Percentiles rank a stretch among this genome's conserved stretches.
These are phyloP conservation scores for Hemileia vastatrix DNA, from an alignment of 1,284 basidiomycete genomes.

Conservation along the genomic window DNA sequence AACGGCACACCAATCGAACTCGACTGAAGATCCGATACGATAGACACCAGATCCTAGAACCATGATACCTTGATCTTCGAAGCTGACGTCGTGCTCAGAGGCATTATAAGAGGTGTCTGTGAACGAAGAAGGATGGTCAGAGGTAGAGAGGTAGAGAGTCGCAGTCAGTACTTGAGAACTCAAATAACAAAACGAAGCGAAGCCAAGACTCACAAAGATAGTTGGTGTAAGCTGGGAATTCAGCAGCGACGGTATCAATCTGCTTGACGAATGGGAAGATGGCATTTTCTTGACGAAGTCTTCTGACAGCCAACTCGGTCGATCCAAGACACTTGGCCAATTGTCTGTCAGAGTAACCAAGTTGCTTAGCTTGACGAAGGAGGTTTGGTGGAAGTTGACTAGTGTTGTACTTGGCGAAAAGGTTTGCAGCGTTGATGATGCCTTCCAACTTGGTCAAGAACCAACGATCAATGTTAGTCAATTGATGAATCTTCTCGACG, in stretches of 20 bases:
- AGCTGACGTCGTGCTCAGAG: constrained; percentile 76
- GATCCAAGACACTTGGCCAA: constrained; percentile 69
- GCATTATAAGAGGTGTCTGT: constrained; percentile 97
- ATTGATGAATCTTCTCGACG: constrained; percentile 89
- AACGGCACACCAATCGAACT: constrained; percentile 99
- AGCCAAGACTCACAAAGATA: no score
- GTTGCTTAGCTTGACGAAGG: constrained; percentile 77
- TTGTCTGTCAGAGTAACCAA: constrained; percentile 90
- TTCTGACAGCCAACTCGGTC: constrained; percentile 77
- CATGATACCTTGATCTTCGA: constrained; percentile 87
- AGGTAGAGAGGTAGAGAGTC: no score
- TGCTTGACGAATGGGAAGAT: constrained; percentile 93
- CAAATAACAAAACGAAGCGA: no score
- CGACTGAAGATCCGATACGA: constrained; percentile 94
- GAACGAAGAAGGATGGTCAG: no score
- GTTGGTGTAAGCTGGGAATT: constrained; percentile 97
- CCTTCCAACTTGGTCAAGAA: constrained; percentile 81
- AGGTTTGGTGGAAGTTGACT: constrained; percentile 58
- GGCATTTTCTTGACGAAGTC: constrained; percentile 68
- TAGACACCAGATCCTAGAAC: constrained; percentile 97
- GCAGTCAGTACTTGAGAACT: no score
- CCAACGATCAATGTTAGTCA: constrained; percentile 97
- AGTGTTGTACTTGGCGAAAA: constrained; percentile 56
- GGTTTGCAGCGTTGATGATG: constrained; percentile 65
- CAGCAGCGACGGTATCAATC: constrained; percentile 96